Evolutionary conservation across 306 rosid species (phyloP).

Genomic region (Pterocarpus macrocarpus): DNA sequence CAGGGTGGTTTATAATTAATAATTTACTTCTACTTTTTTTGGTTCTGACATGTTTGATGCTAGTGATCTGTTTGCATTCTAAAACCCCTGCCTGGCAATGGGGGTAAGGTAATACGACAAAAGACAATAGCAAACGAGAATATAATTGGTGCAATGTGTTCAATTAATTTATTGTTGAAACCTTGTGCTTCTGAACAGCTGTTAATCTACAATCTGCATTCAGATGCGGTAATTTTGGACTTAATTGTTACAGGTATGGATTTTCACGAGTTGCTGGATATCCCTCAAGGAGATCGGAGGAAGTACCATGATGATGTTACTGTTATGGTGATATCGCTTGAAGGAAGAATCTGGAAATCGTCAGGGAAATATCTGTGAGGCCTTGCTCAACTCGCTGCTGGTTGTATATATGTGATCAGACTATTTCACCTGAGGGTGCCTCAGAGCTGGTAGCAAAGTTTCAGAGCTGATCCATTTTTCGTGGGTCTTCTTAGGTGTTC

Average conservation of each 20-base stretch:
- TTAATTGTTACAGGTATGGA: conserved; percentile 73
- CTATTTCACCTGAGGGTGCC: conserved; percentile 45
- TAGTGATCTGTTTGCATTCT: not conserved
- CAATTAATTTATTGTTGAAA: not conserved
- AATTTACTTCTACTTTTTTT: not conserved
- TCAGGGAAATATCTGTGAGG: conserved; percentile 86
- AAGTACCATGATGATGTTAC: conserved; percentile 94
- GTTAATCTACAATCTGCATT: not conserved
- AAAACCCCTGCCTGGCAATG: not conserved
- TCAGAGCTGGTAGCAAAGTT: conserved; percentile 54
- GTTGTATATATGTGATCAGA: conserved; percentile 44
- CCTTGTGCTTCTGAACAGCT: not conserved
- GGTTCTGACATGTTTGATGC: not conserved
- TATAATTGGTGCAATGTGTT: not conserved
- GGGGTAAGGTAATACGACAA: not conserved
- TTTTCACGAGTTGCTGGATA: conserved; percentile 86
- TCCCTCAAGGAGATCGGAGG: conserved; percentile 90
- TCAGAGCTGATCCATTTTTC: conserved; percentile 64
- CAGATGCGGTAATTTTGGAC: conserved; percentile 15
- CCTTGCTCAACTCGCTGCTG: conserved; percentile 38
- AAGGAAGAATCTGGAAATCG: conserved; percentile 96
- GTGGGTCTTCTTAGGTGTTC: conserved; percentile 54
- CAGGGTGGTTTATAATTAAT: not conserved
- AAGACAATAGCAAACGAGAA: no score
- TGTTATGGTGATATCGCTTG: conserved; percentile 89